Evolutionary conservation across 768 basidiomycete species (phyloP).

Genomic region (Saitozyma sp.): DNA sequence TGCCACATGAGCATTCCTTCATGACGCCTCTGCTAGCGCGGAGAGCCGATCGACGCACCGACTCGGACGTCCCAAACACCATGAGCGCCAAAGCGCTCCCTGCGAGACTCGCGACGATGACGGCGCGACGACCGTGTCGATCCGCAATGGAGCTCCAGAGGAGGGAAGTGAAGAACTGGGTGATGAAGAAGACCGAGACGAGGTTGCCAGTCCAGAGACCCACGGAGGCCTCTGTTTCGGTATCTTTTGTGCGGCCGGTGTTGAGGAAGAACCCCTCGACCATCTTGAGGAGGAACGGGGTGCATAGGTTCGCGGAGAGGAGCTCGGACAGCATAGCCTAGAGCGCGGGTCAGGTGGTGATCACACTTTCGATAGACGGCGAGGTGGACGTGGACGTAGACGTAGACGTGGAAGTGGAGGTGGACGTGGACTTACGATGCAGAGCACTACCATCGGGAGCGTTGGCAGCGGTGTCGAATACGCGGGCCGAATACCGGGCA

Average conservation of each 20-base stretch:
- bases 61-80: constrained; percentile 51
- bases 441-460: constrained; percentile 86
- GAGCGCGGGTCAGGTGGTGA: too few relatives aligned
- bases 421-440: constrained; percentile 65
- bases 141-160: constrained; percentile 97
- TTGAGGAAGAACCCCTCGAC: constrained; percentile 63
- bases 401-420: neutral
- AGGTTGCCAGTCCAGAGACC: constrained; percentile 86
- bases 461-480: constrained; percentile 73
- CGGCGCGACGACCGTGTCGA: constrained; percentile 79
- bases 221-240: constrained; percentile 75
- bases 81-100: constrained; percentile 64
- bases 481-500: constrained; percentile 50
- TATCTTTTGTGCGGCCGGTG: constrained; percentile 58
- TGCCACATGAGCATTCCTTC: constrained; percentile 55
- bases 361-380: constrained; percentile 1
- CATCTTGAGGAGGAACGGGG: constrained; percentile 92
- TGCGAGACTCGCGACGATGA: constrained; percentile 78
- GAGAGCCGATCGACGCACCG: constrained; percentile 61
- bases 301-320: constrained; percentile 85
- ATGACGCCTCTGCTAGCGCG: constrained; percentile 48
- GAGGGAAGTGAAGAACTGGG: constrained; percentile 91
- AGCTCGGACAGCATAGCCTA: constrained; percentile 95
- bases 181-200: constrained; percentile 94
- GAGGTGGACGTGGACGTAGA: too few relatives aligned